Evolutionary conservation across 768 basidiomycete species (phyloP).

Genomic region (Tremella mesenterica): DNA sequence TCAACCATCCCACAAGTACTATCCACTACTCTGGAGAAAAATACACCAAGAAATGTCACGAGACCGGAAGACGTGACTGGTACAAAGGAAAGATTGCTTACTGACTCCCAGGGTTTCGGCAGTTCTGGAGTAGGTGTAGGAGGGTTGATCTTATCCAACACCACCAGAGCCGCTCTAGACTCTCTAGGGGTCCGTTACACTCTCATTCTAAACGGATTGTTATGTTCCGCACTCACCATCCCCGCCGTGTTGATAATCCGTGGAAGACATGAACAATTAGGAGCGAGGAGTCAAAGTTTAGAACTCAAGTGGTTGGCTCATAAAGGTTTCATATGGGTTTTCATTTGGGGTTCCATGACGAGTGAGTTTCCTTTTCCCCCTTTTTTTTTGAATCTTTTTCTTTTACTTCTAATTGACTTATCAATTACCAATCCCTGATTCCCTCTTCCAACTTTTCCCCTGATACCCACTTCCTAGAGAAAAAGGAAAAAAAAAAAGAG

Average conservation of each 20-base stretch:
- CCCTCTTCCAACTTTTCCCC: too few relatives aligned
- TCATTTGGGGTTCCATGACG: conserved; percentile 36
- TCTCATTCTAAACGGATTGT: conserved; percentile 39
- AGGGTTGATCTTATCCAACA: conserved; percentile 28
- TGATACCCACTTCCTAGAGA: too few relatives aligned
- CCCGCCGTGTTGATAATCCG: conserved; percentile 36
- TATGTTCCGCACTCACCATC: conserved; percentile 31
- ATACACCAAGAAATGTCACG: too few relatives aligned
- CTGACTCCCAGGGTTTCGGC: conserved; percentile 31
- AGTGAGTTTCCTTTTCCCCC: conserved; percentile 18
- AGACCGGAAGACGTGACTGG: conserved; percentile 5
- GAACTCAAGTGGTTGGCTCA: conserved; percentile 32
- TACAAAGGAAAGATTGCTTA: too few relatives aligned
- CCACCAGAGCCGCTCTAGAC: conserved; percentile 23
- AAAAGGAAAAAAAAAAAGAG: too few relatives aligned
- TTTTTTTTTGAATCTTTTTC: too few relatives aligned
- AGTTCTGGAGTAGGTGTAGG: conserved; percentile 35
- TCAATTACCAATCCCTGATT: too few relatives aligned
- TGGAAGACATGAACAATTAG: conserved; percentile 32
- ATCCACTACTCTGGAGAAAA: too few relatives aligned
- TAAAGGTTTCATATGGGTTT: conserved; percentile 39
- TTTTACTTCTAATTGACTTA: too few relatives aligned
- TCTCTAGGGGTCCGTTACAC: conserved; percentile 28
- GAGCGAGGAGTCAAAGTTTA: conserved; percentile 33
- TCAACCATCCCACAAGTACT: too few relatives aligned